phyloP scores from a whole-genome alignment of 225 moss, liverwort and hornwort species.

The Anthoceros angustus region DNA sequence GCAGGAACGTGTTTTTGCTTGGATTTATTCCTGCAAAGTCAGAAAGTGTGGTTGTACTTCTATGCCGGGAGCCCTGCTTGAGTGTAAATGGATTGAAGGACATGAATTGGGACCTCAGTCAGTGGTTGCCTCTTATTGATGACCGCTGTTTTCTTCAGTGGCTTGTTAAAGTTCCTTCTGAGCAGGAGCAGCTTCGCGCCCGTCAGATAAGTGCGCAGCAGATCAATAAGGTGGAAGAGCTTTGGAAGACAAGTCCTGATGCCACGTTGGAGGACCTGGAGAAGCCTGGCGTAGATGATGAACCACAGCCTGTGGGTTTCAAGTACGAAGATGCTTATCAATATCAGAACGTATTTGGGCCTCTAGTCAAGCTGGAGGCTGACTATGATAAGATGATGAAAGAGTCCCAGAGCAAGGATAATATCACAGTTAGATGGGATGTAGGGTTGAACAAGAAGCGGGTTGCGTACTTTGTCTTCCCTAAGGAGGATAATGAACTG shows the following conservation, averaged over 20 bases:
- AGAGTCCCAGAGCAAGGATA: conserved; percentile 98
- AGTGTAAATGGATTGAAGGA: conserved; percentile 52
- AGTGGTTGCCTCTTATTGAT: conserved; percentile 78
- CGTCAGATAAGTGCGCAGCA: conserved; percentile 99
- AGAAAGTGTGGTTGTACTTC: conserved; percentile 44
- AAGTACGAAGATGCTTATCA: conserved; percentile 98
- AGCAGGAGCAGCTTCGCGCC: conserved; percentile 91
- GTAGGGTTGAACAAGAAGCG: conserved; percentile 93
- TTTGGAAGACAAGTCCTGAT: conserved; percentile 87
- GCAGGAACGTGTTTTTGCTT: conserved; percentile 61
- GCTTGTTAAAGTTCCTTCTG: conserved; percentile 76
- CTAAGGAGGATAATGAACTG: conserved; percentile 97
- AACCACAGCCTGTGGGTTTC: conserved; percentile 81
- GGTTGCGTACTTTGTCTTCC: conserved; percentile 85
- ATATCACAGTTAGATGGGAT: conserved; percentile 91
- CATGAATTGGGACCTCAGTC: conserved; percentile 59
- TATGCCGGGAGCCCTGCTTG: conserved; percentile 51
- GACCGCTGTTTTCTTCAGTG: conserved; percentile 55
- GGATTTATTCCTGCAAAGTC: conserved; percentile 81
- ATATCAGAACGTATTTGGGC: conserved; percentile 95
- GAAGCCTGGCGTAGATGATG: conserved; percentile 98
- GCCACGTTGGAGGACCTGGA: conserved; percentile 94
- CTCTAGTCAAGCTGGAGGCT: conserved; percentile 89
- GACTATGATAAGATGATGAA: conserved; percentile 99
- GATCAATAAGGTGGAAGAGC: conserved; percentile 97